Percentiles rank a stretch among this genome's conserved stretches.
These are phyloP conservation scores for Diaporthe citrichinensis DNA, from an alignment of 2,329 filamentous ascomycete species.

Conservation along the genomic window DNA sequence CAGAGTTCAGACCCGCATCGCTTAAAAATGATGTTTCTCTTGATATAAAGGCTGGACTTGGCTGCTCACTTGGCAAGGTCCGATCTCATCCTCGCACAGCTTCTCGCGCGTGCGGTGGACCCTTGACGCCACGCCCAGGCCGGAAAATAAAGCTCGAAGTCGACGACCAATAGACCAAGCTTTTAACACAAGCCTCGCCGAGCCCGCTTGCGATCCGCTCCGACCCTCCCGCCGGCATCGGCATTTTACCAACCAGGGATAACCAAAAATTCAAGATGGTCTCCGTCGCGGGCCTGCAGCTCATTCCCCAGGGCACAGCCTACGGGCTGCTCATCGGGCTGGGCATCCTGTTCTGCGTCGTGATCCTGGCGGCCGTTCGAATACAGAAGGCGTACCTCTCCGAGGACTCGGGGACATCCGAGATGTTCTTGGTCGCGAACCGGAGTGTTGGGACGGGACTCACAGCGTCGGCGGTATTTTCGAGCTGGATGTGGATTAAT, in stretches of 20 bases:
- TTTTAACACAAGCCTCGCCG: constrained; percentile 7
- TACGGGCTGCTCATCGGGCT: constrained; percentile 65
- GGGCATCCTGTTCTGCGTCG: constrained; percentile 60
- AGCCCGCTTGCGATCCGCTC: background rate
- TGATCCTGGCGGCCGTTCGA: constrained; percentile 61
- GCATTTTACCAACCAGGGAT: background rate
- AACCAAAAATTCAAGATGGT: background rate
- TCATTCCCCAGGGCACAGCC: constrained; percentile 51
- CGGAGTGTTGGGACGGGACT: constrained; percentile 49
- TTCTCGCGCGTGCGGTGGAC: background rate
- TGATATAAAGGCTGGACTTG: constrained; percentile 1
- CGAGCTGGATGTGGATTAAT: constrained; percentile 59
- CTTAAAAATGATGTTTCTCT: background rate
- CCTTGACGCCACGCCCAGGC: background rate
- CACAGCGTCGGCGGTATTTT: constrained; percentile 51
- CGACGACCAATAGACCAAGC: background rate
- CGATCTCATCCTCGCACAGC: background rate
- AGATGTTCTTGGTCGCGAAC: constrained; percentile 59
- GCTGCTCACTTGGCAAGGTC: background rate
- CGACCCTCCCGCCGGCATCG: background rate
- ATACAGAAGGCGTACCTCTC: constrained; percentile 59
- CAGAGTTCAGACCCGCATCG: background rate
- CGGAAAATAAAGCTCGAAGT: background rate
- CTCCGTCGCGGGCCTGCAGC: constrained; percentile 24
- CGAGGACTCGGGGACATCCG: constrained; percentile 59